Evolutionary conservation across 1,284 basidiomycete species (phyloP).

Genomic region (Sanghuangporus sanghuang): DNA sequence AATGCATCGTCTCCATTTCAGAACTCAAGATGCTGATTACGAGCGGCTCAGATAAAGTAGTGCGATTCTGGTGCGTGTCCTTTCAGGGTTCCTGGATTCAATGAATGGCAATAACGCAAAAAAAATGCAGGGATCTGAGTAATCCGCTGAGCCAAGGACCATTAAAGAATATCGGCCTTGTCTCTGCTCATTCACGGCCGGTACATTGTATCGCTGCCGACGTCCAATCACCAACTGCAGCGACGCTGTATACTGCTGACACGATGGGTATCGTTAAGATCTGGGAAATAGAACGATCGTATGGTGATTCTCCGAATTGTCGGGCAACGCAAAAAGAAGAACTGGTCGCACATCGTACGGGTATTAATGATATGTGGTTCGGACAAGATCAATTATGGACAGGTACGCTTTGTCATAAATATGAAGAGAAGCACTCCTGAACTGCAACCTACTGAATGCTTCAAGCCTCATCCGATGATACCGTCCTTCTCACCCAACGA

Average conservation of each 20-base stretch:
- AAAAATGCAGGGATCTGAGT: constrained; percentile 54
- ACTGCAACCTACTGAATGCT: neutral
- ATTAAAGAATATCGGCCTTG: constrained; percentile 52
- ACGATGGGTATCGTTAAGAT: constrained; percentile 80
- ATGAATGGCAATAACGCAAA: neutral
- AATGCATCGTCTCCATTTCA: constrained; percentile 69
- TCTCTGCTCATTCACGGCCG: constrained; percentile 71
- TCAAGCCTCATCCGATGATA: constrained; percentile 83
- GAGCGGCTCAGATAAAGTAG: constrained; percentile 85
- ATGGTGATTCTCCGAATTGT: constrained; percentile 44
- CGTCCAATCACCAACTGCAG: constrained; percentile 37
- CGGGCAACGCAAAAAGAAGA: constrained; percentile 48
- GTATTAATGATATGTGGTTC: constrained; percentile 69
- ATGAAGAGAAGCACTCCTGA: neutral
- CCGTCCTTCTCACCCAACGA: constrained; percentile 55
- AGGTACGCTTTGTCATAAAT: constrained; percentile 41
- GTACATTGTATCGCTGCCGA: constrained; percentile 58
- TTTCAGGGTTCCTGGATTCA: neutral
- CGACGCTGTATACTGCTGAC: constrained; percentile 72
- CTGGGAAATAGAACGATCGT: constrained; percentile 60
- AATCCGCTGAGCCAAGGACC: constrained; percentile 36
- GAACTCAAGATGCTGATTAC: constrained; percentile 68
- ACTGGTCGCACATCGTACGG: constrained; percentile 69
- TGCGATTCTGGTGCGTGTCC: constrained; percentile 72
- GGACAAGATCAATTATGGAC: constrained; percentile 77